Base-by-base conservation (phyloP, 2,329 filamentous ascomycete species). In the Hansfordia pulvinata region DNA sequence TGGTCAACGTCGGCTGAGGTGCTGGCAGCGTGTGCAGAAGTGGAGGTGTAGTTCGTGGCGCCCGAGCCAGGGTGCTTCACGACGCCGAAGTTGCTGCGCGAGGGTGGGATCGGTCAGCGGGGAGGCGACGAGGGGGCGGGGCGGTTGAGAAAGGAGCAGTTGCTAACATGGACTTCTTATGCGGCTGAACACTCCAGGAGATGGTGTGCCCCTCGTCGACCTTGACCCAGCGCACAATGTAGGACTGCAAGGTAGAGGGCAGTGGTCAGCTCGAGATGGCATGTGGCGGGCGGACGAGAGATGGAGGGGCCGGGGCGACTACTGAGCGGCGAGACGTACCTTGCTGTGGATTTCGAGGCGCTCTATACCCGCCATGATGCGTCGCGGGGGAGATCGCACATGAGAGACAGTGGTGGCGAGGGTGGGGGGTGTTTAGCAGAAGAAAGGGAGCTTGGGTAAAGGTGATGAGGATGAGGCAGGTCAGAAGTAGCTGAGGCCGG, bases 321-420 rank as follows among this genome's bases (percentile, higher is more conserved):
- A 24, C 25, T 20, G 21, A 24, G 13, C 26, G 18, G 22, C 21
- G 18, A 15, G 30, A 46, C 62, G 41, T 68, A 90, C 88, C 75
- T 92, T 93, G 73, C 85, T 93, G 56, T 94, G 88, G 40, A 98
- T 83, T 55, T 96, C 84, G 41, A 98, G 68, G 60, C 92, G 83
- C 62, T 98, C 90, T 64, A 96, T 92, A 48, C 82, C 84, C 33
- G 83, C 85, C 86, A 93, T 93, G n/a, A n/a, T n/a, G n/a, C n/a
- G n/a, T n/a, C n/a, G n/a, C n/a, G n/a, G n/a, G n/a, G n/a, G n/a
- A n/a, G n/a, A n/a, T n/a, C n/a, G n/a, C n/a, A n/a, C n/a, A n/a
- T n/a, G n/a, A n/a, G n/a, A n/a, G n/a, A n/a, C n/a, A n/a, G n/a
- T n/a, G n/a, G n/a, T n/a, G n/a, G n/a, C n/a, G n/a, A n/a, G n/a